phyloP scores from a whole-genome alignment of 352 stramenopile species.

The Globisporangium orthogonon region DNA sequence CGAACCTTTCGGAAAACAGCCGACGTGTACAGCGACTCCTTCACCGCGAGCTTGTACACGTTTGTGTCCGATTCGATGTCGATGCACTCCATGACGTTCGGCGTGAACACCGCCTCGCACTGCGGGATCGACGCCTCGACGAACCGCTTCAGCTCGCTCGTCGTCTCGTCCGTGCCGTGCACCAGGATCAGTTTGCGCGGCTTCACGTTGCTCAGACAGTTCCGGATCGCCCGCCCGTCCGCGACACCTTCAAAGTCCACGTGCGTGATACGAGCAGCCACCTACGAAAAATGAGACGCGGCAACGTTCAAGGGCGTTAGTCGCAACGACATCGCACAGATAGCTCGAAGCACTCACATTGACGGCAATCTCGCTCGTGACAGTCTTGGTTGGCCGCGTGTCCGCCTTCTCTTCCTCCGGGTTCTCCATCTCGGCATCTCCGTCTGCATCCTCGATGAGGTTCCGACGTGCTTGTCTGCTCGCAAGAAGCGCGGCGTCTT shows the following conservation, averaged over 20 bases:
- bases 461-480: conserved; percentile 63
- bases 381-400: conserved; percentile 73
- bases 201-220: conserved; percentile 87
- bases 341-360: conserved; percentile 21
- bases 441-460: conserved; percentile 49
- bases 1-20: conserved; percentile 77
- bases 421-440: conserved; percentile 68
- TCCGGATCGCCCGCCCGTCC: conserved; percentile 81
- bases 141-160: conserved; percentile 76
- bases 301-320: background rate
- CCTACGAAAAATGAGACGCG: conserved; percentile 17
- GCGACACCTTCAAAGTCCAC: conserved; percentile 85
- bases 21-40: conserved; percentile 83
- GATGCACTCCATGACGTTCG: conserved; percentile 85
- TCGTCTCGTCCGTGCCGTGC: conserved; percentile 77
- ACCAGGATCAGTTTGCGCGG: conserved; percentile 86
- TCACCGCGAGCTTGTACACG: conserved; percentile 85
- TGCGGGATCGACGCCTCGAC: conserved; percentile 76
- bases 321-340: background rate
- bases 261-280: conserved; percentile 66
- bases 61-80: conserved; percentile 89
- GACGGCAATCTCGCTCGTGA: conserved; percentile 62
- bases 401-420: conserved; percentile 54
- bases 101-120: conserved; percentile 85
- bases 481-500: conserved; percentile 56